Evolutionary conservation across 176 grass and related monocot species (phyloP).

Genomic region (Triticum turgidum): DNA sequence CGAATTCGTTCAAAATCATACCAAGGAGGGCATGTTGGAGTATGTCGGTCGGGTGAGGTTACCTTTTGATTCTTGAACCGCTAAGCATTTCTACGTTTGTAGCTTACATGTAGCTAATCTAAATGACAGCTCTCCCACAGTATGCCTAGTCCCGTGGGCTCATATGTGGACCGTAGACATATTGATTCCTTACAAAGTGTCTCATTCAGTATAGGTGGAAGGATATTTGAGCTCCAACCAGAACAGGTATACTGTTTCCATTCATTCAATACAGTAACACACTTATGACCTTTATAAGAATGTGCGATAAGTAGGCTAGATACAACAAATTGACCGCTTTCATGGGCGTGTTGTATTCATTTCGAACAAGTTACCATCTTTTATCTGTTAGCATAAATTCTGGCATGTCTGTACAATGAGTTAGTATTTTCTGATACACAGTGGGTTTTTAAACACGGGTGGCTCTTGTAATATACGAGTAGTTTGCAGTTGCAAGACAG

Average conservation of each 20-base stretch:
- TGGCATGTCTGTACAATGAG: too few relatives aligned
- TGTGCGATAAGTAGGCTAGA: too few relatives aligned
- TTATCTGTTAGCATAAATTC: too few relatives aligned
- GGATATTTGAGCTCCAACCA: slow-evolving; percentile 52
- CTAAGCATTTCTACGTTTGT: not conserved
- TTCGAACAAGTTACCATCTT: too few relatives aligned
- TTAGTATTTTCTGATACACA: too few relatives aligned
- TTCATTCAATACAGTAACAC: too few relatives aligned
- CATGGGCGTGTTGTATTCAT: too few relatives aligned
- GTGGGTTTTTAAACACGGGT: too few relatives aligned
- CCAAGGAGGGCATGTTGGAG: slow-evolving; percentile 52
- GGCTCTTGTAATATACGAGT: too few relatives aligned
- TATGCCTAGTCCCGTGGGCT: slow-evolving; percentile 58
- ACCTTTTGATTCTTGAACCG: not conserved
- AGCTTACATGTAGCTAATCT: not conserved
- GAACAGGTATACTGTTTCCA: slow-evolving; percentile 41
- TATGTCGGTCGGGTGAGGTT: slow-evolving; percentile 62
- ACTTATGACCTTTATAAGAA: too few relatives aligned
- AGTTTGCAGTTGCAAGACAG: too few relatives aligned
- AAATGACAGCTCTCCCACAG: slow-evolving; percentile 53
- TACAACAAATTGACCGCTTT: too few relatives aligned
- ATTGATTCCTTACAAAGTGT: slow-evolving; percentile 34
- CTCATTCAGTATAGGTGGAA: slow-evolving; percentile 61
- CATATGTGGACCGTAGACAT: slow-evolving; percentile 51
- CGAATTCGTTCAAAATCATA: slow-evolving; percentile 61